These are phyloP conservation scores for Eucalyptus decipiens DNA, from an alignment of 345 rosid species.

Conservation along the genomic window DNA sequence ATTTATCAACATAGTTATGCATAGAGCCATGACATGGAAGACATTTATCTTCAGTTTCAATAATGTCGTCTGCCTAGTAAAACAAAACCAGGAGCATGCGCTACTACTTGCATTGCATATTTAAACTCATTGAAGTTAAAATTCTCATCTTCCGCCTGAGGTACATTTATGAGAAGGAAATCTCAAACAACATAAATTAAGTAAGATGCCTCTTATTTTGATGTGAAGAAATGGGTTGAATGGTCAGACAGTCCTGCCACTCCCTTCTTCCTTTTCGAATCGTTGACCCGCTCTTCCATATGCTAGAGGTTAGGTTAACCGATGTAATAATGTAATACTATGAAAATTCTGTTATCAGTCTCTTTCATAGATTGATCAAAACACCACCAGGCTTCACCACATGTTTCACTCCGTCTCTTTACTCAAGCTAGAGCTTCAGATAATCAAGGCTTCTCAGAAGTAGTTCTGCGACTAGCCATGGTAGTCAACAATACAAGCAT, in stretches of 20 bases:
- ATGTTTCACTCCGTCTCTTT: background rate
- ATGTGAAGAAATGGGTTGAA: background rate
- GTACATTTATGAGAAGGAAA: background rate
- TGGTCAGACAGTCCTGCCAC: background rate
- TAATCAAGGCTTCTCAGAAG: background rate
- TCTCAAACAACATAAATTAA: background rate
- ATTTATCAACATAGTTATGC: background rate
- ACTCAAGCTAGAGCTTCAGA: background rate
- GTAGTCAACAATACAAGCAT: background rate
- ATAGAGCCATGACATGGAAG: background rate
- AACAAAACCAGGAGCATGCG: background rate
- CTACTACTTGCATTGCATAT: background rate
- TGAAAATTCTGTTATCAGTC: background rate
- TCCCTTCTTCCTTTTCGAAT: background rate
- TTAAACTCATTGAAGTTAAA: background rate
- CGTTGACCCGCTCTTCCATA: background rate
- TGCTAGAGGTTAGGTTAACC: background rate
- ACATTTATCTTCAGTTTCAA: background rate
- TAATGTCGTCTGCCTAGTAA: background rate
- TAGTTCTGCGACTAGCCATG: background rate
- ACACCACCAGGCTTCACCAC: background rate
- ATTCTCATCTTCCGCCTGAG: background rate
- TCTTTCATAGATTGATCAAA: background rate
- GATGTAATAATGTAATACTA: background rate
- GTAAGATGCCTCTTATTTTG: background rate